Evolutionary conservation across 805 yeast species (phyloP), one percentile per base, ranked within the genome.

Genomic region (Spathaspora girioi): DNA sequence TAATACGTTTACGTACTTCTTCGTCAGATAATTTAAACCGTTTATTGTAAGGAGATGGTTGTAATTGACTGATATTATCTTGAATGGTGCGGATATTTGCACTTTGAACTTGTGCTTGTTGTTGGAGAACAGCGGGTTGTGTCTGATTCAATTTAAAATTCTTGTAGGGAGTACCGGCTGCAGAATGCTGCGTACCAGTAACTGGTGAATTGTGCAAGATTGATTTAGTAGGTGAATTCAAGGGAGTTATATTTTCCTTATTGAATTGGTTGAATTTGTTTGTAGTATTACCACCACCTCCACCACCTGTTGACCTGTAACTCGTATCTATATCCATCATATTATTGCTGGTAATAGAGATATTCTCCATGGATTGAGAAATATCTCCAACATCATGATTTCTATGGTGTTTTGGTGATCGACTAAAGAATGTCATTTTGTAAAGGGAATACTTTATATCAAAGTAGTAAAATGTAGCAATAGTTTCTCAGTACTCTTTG

Each of bases 1-100:
- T 78, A 6, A 92, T 87, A 62, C 80, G 81, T 50, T 67, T 62
- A 54, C 77, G 74, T 59, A 84, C 83, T 26, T 82, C 87, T 19
- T 60, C 65, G n/a, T 65, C 64, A 31, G 63, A 57, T 43, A 64
- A 56, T 32, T 62, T 60, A 38, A 43, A 45, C 20, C 50, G 52
- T 20, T 45, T 52, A 26, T 35, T 50, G 17, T 17, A 31, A 10
- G 52, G 62, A 14, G 52, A 61, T 4, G 71, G 71, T 55, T 69
- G 73, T 44, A 68, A 62, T 52, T 67, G 68, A 46, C 63, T 62
- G 44, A 68, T 68, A 54, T 67, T 65, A 43, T 64, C 66, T 53
- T 65, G 66, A 42, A 62, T 53, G 32, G 60, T 57, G 6, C 42
- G 29, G n/a, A 17, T 42, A 45, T n/a, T 41, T 23, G 42, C 23